These are phyloP conservation scores for Chamaecyparis obtusa DNA, from an alignment of 75 land plant species.

Conservation along the genomic window DNA sequence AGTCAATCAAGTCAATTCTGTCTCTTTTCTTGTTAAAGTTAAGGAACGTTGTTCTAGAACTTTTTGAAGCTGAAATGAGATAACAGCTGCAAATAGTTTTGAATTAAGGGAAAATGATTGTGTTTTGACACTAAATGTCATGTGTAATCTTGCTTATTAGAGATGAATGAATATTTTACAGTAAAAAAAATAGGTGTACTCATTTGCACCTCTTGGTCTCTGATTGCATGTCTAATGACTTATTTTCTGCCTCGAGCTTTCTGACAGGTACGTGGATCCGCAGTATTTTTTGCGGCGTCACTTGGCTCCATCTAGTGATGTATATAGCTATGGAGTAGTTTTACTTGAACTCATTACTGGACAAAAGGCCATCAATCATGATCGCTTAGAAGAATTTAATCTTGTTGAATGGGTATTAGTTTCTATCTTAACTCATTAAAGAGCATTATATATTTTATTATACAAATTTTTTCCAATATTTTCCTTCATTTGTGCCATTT, in stretches of 20 bases:
- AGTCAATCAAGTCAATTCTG: neutral
- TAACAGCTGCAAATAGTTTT: neutral
- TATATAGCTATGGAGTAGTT: constrained; percentile 43
- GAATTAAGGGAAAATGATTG: neutral
- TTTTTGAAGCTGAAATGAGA: neutral
- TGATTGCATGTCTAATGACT: neutral
- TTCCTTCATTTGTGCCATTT: neutral
- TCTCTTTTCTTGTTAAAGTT: neutral
- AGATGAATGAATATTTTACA: neutral
- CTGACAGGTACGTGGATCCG: constrained; percentile 40
- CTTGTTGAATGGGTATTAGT: constrained; percentile 44
- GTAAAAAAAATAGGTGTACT: too few species aligned
- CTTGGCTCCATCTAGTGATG: constrained; percentile 49
- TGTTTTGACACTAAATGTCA: neutral
- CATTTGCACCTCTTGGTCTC: neutral
- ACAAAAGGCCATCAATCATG: constrained; percentile 37
- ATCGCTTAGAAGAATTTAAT: constrained; percentile 33
- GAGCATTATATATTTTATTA: neutral
- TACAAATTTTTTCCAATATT: neutral
- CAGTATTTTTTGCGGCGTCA: constrained; percentile 42
- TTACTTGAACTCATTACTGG: constrained; percentile 46
- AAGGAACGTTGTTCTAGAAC: neutral
- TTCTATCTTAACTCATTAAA: neutral
- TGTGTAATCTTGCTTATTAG: neutral
- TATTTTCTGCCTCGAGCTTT: neutral